These are phyloP conservation scores for Globisporangium perplexum DNA, from an alignment of 352 stramenopile species.

Conservation along the genomic window DNA sequence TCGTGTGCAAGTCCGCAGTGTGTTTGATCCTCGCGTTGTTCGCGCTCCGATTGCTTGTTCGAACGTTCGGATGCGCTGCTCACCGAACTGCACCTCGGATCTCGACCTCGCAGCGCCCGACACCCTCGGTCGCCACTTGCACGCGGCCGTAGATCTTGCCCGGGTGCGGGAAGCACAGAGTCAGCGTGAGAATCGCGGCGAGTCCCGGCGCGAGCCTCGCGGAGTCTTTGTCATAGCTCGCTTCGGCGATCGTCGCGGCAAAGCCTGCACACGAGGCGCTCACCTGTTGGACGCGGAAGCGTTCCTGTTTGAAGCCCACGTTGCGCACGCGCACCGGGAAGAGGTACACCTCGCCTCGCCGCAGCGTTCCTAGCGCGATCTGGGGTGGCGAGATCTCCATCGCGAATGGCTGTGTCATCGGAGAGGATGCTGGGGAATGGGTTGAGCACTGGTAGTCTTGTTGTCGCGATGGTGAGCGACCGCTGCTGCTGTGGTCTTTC, in stretches of 20 bases:
- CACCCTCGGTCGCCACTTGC: constrained; percentile 45
- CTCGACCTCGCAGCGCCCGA: constrained; percentile 37
- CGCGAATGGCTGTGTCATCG: constrained; percentile 36
- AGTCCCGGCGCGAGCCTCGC: constrained; percentile 52
- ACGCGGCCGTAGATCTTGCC: constrained; percentile 38
- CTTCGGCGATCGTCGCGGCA: constrained; percentile 37
- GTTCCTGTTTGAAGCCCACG: constrained; percentile 55
- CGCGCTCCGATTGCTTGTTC: neutral
- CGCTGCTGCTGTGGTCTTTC: neutral
- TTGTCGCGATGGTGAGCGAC: neutral
- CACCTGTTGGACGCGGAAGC: constrained; percentile 56
- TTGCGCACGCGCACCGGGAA: constrained; percentile 66
- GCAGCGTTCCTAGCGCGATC: constrained; percentile 31
- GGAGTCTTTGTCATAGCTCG: constrained; percentile 50
- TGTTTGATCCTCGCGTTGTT: no score
- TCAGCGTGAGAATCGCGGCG: constrained; percentile 51
- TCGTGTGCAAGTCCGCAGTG: neutral
- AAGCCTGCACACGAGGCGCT: constrained; percentile 30
- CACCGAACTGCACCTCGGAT: constrained; percentile 46
- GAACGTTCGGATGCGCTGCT: neutral
- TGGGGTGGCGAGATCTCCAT: constrained; percentile 52
- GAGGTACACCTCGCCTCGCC: constrained; percentile 49
- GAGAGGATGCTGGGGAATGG: neutral
- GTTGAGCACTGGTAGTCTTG: neutral
- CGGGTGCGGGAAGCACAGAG: constrained; percentile 51